phyloP scores from a whole-genome alignment of 768 basidiomycete genomes.

The Lyophyllum shimeji region DNA sequence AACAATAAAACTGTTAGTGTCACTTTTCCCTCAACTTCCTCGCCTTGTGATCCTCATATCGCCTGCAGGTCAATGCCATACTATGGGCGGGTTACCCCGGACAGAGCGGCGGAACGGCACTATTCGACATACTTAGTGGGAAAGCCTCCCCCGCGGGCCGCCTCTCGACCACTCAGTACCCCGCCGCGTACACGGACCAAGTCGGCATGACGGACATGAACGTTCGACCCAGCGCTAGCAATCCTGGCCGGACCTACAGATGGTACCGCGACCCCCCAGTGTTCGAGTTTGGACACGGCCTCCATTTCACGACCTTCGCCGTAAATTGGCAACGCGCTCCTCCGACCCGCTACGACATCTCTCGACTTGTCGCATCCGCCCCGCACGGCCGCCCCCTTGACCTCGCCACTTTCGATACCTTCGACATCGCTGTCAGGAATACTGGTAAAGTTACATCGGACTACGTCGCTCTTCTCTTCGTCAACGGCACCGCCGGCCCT shows the following conservation, averaged over 20 bases:
- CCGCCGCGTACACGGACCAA: constrained; percentile 43
- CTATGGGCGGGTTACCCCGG: constrained; percentile 61
- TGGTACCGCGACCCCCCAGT: constrained; percentile 56
- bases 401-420: constrained; percentile 46
- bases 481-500: constrained; percentile 46
- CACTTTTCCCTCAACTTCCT: not conserved
- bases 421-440: constrained; percentile 49
- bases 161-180: constrained; percentile 54
- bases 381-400: constrained; percentile 30
- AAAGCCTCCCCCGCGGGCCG: constrained; percentile 55
- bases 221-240: constrained; percentile 44
- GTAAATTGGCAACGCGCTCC: constrained; percentile 38
- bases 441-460: constrained; percentile 49
- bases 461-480: constrained; percentile 54
- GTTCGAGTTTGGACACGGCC: constrained; percentile 52
- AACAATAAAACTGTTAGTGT: constrained; percentile 36
- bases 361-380: constrained; percentile 31
- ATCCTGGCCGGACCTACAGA: constrained; percentile 58
- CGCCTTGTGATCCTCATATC: not conserved
- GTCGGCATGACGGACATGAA: constrained; percentile 61
- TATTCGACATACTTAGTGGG: constrained; percentile 52
- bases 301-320: constrained; percentile 53
- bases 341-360: constrained; percentile 37
- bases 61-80: constrained; percentile 47
- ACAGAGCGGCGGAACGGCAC: constrained; percentile 52